A percentile compares a stretch with the other conserved stretches of the same genome.
Evolutionary conservation across 805 yeast species (phyloP).

Genomic region (Jamesozyma jinghongensis): DNA sequence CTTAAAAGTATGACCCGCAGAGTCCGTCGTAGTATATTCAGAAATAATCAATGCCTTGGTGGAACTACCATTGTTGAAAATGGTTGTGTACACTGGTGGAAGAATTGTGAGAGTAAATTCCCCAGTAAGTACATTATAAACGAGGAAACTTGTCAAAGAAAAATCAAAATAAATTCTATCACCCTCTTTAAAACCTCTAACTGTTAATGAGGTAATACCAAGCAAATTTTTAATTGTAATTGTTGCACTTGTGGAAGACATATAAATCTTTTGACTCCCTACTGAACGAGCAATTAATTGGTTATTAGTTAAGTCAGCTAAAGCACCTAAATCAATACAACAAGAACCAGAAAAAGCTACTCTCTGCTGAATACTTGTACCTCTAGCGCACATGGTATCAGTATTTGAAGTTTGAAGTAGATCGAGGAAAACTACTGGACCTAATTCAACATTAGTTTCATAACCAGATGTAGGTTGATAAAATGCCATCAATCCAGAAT

Average conservation of each 20-base stretch:
- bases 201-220: constrained; percentile 1
- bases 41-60: background rate
- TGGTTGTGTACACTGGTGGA: no score
- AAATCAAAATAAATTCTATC: constrained; percentile 1
- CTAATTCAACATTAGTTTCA: background rate
- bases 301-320: background rate
- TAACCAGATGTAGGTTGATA: background rate
- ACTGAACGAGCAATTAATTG: background rate
- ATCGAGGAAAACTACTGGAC: background rate
- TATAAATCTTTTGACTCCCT: constrained; percentile 4
- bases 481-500: background rate
- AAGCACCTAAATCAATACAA: constrained; percentile 7
- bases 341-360: constrained; percentile 6
- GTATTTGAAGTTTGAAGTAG: constrained; percentile 1
- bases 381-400: constrained; percentile 7
- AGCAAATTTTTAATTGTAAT: background rate
- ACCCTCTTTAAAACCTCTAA: constrained; percentile 3
- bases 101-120: constrained; percentile 1
- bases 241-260: constrained; percentile 3
- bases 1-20: no score
- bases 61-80: no score
- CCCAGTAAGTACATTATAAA: constrained; percentile 6
- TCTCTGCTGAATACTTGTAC: background rate
- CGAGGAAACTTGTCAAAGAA: background rate
- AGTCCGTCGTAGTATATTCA: no score